Evolutionary conservation across 495 filamentous ascomycete species (phyloP).

Genomic region (Aspergillus campestris): DNA sequence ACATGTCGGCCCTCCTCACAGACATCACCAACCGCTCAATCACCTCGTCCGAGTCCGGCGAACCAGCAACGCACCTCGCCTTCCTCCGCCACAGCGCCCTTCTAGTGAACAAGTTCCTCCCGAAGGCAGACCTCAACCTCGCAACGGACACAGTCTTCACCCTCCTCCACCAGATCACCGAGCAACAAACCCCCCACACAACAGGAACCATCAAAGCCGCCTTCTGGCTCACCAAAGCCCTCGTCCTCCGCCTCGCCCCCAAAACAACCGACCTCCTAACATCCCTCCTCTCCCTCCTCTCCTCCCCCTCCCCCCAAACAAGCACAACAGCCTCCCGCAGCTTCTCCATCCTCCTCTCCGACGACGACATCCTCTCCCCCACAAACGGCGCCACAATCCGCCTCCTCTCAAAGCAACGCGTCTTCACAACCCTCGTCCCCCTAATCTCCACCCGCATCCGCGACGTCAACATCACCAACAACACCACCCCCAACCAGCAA

Average conservation of each 20-base stretch:
- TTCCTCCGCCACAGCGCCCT: slow-evolving; percentile 54
- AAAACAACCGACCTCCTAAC: slow-evolving; percentile 40
- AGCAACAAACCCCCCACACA: slow-evolving; percentile 9
- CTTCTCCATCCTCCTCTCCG: slow-evolving; percentile 52
- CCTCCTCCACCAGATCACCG: slow-evolving; percentile 22
- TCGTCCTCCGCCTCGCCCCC: slow-evolving; percentile 41
- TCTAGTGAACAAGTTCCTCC: slow-evolving; percentile 58
- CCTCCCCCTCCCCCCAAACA: slow-evolving; percentile 26
- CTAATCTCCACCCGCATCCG: slow-evolving; percentile 48
- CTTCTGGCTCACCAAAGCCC: slow-evolving; percentile 49
- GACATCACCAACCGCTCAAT: slow-evolving; percentile 34
- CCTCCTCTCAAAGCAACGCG: slow-evolving; percentile 55
- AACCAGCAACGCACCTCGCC: slow-evolving; percentile 39
- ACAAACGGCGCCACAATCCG: slow-evolving; percentile 57
- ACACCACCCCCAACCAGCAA: background rate
- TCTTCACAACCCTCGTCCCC: slow-evolving; percentile 55
- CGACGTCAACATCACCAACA: slow-evolving; percentile 29
- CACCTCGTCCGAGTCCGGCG: slow-evolving; percentile 21
- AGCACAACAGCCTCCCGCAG: slow-evolving; percentile 46
- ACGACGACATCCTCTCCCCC: slow-evolving; percentile 57
- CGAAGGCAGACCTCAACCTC: slow-evolving; percentile 33
- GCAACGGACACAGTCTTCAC: slow-evolving; percentile 25
- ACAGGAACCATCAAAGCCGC: slow-evolving; percentile 30
- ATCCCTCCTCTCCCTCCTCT: slow-evolving; percentile 49
- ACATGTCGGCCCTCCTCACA: slow-evolving; percentile 29